Base-by-base conservation (phyloP, 2,329 filamentous ascomycete species). In the Hypoxylon sp. region DNA sequence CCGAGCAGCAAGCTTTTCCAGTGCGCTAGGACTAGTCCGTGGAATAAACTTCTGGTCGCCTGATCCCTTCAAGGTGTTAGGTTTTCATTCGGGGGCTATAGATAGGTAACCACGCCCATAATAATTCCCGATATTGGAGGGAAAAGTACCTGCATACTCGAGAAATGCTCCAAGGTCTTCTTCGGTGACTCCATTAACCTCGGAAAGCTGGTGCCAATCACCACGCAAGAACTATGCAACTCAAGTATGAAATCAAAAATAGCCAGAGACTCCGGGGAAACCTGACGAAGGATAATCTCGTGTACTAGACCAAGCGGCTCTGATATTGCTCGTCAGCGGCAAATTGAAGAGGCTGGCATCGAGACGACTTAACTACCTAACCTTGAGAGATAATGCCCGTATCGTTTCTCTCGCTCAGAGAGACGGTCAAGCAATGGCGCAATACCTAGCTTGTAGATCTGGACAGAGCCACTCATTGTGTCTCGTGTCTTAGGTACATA, bases 21-120 rank as follows among this genome's bases (percentile, higher is more conserved):
- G 73, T 5, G 79, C 75, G 6, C 79, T 79, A 1, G 76, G 73
- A 7, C 80, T 76, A 56, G 87, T 77, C 60, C 80, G 79, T 2
- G 87, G 87, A 50, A 88, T 80, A 74, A 90, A 88, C 69, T 90
- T 90, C 56, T 85, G 84, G 72, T 89, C 87, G 17, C 87, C 87
- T 61, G 86, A 87, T 10, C 86, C 79, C 78, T 79, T 52, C 17
- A 43, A 34, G 19, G 30, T 65, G 45, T 68, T 45, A 70, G 38
- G 49, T 50, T 57, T 56, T 48, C 9, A 28, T 4, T 50, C 6
- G 3, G 56, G 4, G 19, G 13, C 5, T 23, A 3, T 7, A 7
- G 19, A 17, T 58, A n/a, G n/a, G n/a, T 45, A 32, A 48, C 7
- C 2, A 75, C 74, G n/a, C 60, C 79, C 77, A 73, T 87, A 88